Percentiles rank a stretch among this genome's conserved stretches.
phyloP scores from a whole-genome alignment of 495 filamentous ascomycete species.

The Pyrenopolyporus hunteri region DNA sequence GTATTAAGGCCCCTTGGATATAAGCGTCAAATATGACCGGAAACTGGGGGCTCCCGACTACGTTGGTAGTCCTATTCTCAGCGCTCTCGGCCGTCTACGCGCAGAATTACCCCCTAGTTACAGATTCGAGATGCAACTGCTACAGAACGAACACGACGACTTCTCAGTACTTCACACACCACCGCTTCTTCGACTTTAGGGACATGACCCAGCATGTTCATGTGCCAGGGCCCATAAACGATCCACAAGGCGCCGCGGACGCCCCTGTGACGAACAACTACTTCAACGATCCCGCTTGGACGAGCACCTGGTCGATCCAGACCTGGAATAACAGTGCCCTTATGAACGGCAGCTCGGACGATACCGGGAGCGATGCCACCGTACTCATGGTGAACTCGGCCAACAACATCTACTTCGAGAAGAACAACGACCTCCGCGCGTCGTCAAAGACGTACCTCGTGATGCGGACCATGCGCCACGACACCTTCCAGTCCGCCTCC shows the following conservation, averaged over 20 bases:
- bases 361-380: conserved; percentile 50
- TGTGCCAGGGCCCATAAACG: conserved; percentile 46
- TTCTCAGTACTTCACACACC: conserved; percentile 64
- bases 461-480: conserved; percentile 64
- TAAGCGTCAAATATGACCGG: conserved; percentile 6
- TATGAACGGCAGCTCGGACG: conserved; percentile 37
- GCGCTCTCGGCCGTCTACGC: conserved; percentile 13
- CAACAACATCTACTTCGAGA: conserved; percentile 67
- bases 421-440: conserved; percentile 42
- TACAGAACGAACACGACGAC: conserved; percentile 54
- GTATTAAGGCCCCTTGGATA: not conserved
- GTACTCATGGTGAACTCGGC: conserved; percentile 67
- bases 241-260: conserved; percentile 34
- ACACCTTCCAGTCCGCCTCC: conserved; percentile 64
- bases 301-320: conserved; percentile 64
- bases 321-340: conserved; percentile 59
- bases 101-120: conserved; percentile 47
- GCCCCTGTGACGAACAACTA: conserved; percentile 46
- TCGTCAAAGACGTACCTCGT: conserved; percentile 61
- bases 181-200: conserved; percentile 72
- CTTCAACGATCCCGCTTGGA: conserved; percentile 49
- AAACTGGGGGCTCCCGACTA: conserved; percentile 13
- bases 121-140: conserved; percentile 54
- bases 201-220: conserved; percentile 49
- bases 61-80: conserved; percentile 21